A percentile compares a stretch with the other conserved stretches of the same genome.
Conservation (phyloP, 192 early-diverging fungal genomes). For the Entomortierella lignicola region DNA sequence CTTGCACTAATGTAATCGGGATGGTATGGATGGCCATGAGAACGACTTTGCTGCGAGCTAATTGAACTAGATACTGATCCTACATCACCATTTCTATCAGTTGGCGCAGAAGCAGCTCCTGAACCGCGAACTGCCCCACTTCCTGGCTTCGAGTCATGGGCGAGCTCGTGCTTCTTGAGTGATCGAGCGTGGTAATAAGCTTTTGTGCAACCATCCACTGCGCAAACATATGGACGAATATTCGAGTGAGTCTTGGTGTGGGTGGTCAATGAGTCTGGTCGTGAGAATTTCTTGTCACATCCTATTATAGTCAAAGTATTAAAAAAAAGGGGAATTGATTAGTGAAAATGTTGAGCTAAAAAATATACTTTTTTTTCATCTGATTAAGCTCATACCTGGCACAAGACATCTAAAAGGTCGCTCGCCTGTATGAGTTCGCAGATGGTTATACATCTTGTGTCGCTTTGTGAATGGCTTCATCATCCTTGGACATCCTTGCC, state of each 20-base stretch:
- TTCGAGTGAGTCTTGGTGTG: constrained; percentile 71
- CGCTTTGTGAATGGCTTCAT: constrained; percentile 73
- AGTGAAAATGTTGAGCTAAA: too few species aligned
- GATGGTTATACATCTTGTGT: constrained; percentile 78
- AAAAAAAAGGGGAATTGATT: too few species aligned
- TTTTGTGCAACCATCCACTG: constrained; percentile 63
- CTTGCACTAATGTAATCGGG: constrained; percentile 23
- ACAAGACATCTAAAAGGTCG: constrained; percentile 73
- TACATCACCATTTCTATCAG: constrained; percentile 5
- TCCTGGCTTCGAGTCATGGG: constrained; percentile 51
- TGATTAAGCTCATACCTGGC: constrained; percentile 54
- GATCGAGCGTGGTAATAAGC: constrained; percentile 74
- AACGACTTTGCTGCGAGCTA: constrained; percentile 8
- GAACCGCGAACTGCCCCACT: constrained; percentile 23
- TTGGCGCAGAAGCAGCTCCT: constrained; percentile 16
- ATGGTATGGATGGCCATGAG: constrained; percentile 46
- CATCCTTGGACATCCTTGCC: constrained; percentile 58
- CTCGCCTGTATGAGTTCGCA: constrained; percentile 82
- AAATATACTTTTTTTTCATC: too few species aligned
- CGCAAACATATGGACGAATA: constrained; percentile 65
- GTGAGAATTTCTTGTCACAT: constrained; percentile 60
- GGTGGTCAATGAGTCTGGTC: constrained; percentile 60
- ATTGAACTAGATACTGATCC: neutral
- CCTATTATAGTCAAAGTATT: constrained; percentile 38
- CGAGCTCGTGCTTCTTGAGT: constrained; percentile 69